Base-by-base conservation (phyloP, 495 filamentous ascomycete genomes). In the Jackrogersella minutella region DNA sequence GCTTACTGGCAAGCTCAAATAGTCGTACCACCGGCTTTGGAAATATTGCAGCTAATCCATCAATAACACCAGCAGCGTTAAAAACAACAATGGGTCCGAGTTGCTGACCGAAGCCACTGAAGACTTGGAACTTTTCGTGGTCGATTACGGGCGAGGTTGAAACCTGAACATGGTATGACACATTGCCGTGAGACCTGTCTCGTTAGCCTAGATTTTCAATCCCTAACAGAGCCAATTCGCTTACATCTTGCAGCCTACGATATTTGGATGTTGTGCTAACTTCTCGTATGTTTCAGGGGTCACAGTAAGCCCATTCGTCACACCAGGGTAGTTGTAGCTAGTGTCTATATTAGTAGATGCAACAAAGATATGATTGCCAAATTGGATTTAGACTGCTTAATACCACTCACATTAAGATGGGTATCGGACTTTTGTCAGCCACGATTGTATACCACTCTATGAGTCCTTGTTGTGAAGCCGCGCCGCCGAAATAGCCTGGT, bases 41-140 rank as follows among this genome's bases (percentile, higher is more conserved):
- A 69, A 83, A 89, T 73, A 86, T 80, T 0, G 80, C 84, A 1
- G 86, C 82, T 24, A 87, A 73, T n/a, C 87, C 87, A 57, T 88
- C 87, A 41, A 89, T 88, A 5, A 85, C 83, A 14, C 87, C 87
- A 2, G 80, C 85, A 31, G 81, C 81, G 28, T 86, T 85, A n/a
- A 88, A 77, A 21, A 78, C 58, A 0, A 89, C 75, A n/a, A 86
- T 80, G 0, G 87, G 83, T 0, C 87, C 81, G 0, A 88, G 80
- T 67, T 89, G 87, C 67, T 88, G 87, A 1, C 87, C 87, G 28
- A 89, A 81, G n/a, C 87, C 87, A 24, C 85, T 86, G 73, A 82
- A 89, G 39, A 83, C 79, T 39, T 78, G 79, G 74, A 89, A 89
- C 34, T 79, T 62, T 30, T 78, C 66, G 28, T 81, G 80, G 65